phyloP scores from a whole-genome alignment of 2,329 filamentous ascomycete genomes.

The Zarea fungicola region DNA sequence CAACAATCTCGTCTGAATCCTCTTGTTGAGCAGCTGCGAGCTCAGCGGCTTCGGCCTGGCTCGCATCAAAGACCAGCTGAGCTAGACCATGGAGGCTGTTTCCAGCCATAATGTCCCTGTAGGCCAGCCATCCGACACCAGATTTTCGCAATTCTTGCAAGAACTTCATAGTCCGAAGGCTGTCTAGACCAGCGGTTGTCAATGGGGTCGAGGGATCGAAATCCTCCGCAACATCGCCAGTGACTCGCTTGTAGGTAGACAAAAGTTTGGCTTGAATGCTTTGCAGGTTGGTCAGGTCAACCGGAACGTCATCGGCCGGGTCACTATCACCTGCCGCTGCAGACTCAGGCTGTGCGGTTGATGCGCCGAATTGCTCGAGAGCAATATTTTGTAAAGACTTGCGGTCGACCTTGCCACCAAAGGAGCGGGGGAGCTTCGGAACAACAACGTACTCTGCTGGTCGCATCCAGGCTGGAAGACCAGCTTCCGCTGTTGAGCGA shows the following conservation, averaged over 20 bases:
- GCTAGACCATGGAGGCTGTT: slow-evolving; percentile 3
- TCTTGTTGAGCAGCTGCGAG: slow-evolving; percentile 2
- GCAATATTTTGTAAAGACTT: slow-evolving; percentile 6
- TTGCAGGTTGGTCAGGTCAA: slow-evolving; percentile 1
- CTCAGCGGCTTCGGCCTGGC: background rate
- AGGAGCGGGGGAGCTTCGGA: slow-evolving; percentile 5
- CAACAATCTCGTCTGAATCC: slow-evolving; percentile 9
- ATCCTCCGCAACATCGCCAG: background rate
- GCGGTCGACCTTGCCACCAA: slow-evolving; percentile 11
- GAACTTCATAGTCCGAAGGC: slow-evolving; percentile 10
- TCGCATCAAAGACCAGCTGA: background rate
- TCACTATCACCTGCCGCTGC: background rate
- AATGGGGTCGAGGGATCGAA: background rate
- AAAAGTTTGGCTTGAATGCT: background rate
- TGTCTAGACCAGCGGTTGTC: slow-evolving; percentile 9
- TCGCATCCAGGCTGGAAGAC: slow-evolving; percentile 13
- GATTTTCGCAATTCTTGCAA: slow-evolving; percentile 7
- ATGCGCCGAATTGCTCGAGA: slow-evolving; percentile 6
- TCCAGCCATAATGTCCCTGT: slow-evolving; percentile 8
- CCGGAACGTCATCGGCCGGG: background rate
- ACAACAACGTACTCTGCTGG: slow-evolving; percentile 10
- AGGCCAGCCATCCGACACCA: slow-evolving; percentile 5
- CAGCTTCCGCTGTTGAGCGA: slow-evolving; percentile 3
- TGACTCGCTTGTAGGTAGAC: background rate
- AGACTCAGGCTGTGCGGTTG: slow-evolving; percentile 6